Evolutionary conservation across 306 rosid genomes (phyloP).

Genomic region (Vigna trinervia): DNA sequence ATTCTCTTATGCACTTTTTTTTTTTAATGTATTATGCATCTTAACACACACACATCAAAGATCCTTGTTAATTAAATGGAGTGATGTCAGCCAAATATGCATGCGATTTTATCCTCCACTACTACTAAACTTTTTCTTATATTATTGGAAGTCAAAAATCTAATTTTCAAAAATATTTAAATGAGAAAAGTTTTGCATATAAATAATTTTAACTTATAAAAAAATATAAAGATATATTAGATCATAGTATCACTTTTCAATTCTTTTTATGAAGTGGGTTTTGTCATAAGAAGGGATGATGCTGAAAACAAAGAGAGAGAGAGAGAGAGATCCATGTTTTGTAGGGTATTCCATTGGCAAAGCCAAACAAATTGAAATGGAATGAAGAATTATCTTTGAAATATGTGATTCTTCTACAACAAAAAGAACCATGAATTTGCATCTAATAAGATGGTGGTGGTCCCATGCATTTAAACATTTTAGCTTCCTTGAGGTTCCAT

Average conservation of each 20-base stretch:
- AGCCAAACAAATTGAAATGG: constrained; percentile 46
- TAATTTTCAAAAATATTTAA: too few relatives aligned
- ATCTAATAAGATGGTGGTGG: constrained; percentile 47
- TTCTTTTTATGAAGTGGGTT: constrained; percentile 21
- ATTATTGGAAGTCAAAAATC: too few relatives aligned
- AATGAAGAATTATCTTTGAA: constrained; percentile 35
- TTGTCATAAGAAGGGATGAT: constrained; percentile 13
- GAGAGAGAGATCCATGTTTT: not conserved
- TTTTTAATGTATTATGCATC: too few relatives aligned
- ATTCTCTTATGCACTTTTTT: too few relatives aligned
- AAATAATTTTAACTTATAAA: too few relatives aligned
- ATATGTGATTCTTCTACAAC: constrained; percentile 49
- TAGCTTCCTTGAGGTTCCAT: constrained; percentile 38
- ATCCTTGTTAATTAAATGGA: too few relatives aligned
- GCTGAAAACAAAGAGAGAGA: not conserved
- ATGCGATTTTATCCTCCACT: too few relatives aligned
- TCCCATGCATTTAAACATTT: constrained; percentile 35
- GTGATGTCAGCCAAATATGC: too few relatives aligned
- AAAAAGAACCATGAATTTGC: not conserved
- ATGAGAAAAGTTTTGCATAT: too few relatives aligned
- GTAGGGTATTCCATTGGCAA: constrained; percentile 38
- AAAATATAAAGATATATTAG: not conserved
- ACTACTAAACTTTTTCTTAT: too few relatives aligned
- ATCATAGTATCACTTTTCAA: not conserved
- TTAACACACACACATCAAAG: too few relatives aligned